Evolutionary conservation across 177 flowering plant genomes (phyloP).

Genomic region (Vitis hybrid): DNA sequence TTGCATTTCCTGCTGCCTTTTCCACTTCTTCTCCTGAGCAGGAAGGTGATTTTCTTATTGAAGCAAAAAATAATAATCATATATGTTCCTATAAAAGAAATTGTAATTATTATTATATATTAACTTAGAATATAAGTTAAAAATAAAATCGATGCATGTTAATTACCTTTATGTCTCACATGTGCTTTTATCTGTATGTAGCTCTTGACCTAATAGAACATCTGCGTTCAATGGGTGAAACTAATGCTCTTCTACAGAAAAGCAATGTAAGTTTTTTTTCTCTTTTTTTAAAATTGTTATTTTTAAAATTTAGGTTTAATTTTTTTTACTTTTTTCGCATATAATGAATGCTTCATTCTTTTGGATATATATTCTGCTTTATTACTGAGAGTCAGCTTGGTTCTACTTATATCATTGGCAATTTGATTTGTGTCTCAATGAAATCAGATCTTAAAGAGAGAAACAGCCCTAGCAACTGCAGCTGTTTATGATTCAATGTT

Average conservation of each 20-base stretch:
- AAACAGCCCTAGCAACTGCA: slow-evolving; percentile 93
- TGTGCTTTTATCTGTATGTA: slow-evolving; percentile 22
- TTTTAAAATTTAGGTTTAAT: background rate
- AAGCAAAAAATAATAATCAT: too few species aligned
- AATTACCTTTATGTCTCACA: background rate
- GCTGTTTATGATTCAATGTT: slow-evolving; percentile 93
- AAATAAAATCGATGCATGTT: background rate
- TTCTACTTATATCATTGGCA: background rate
- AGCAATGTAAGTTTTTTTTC: slow-evolving; percentile 38
- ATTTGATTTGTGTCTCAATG: slow-evolving; percentile 6
- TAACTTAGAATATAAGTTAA: background rate
- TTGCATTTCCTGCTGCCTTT: too few species aligned
- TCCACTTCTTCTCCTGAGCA: too few species aligned
- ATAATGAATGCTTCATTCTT: too few species aligned
- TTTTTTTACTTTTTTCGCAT: too few species aligned
- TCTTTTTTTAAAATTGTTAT: background rate
- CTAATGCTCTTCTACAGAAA: slow-evolving; percentile 83
- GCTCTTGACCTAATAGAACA: slow-evolving; percentile 94
- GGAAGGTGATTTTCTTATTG: too few species aligned
- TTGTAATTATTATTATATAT: too few species aligned
- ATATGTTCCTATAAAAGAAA: too few species aligned
- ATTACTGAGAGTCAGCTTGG: background rate
- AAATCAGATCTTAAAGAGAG: slow-evolving; percentile 71
- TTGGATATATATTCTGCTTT: too few species aligned
- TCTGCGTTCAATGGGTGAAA: slow-evolving; percentile 94